phyloP scores from a whole-genome alignment of 1,139 yeast species.

The Zygotorulaspora mrakii region DNA sequence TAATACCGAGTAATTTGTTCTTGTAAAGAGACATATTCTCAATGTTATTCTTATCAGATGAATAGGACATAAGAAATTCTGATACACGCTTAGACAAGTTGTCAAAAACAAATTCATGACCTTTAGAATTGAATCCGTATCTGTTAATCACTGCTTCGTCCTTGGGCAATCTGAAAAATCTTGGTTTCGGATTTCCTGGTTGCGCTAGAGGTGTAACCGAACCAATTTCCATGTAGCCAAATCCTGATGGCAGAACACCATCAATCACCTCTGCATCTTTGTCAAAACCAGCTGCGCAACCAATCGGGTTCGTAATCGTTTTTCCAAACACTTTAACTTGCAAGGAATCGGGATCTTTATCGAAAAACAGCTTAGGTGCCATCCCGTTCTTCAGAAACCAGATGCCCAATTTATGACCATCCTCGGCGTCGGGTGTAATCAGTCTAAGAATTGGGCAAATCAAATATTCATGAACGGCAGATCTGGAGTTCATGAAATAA shows the following conservation, averaged over 20 bases:
- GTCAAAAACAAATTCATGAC: slow-evolving; percentile 71
- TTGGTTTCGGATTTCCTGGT: slow-evolving; percentile 88
- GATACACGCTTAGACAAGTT: slow-evolving; percentile 60
- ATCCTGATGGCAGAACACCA: slow-evolving; percentile 70
- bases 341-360: slow-evolving; percentile 51
- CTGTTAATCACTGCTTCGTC: slow-evolving; percentile 92
- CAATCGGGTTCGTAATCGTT: slow-evolving; percentile 68
- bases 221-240: slow-evolving; percentile 88
- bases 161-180: slow-evolving; percentile 78
- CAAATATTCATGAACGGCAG: slow-evolving; percentile 77
- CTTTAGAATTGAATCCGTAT: slow-evolving; percentile 90
- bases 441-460: slow-evolving; percentile 71
- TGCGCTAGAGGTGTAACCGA: slow-evolving; percentile 90
- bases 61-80: slow-evolving; percentile 36
- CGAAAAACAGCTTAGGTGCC: slow-evolving; percentile 57
- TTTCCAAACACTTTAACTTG: slow-evolving; percentile 64
- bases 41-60: slow-evolving; percentile 25
- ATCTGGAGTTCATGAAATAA: slow-evolving; percentile 69
- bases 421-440: slow-evolving; percentile 70
- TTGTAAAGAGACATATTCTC: slow-evolving; percentile 55
- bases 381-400: slow-evolving; percentile 64
- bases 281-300: slow-evolving; percentile 94
- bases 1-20: slow-evolving; percentile 70
- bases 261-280: slow-evolving; percentile 95
- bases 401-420: slow-evolving; percentile 77